These are phyloP conservation scores for Trametes cubensis DNA, from an alignment of 768 basidiomycete genomes.

Conservation along the genomic window DNA sequence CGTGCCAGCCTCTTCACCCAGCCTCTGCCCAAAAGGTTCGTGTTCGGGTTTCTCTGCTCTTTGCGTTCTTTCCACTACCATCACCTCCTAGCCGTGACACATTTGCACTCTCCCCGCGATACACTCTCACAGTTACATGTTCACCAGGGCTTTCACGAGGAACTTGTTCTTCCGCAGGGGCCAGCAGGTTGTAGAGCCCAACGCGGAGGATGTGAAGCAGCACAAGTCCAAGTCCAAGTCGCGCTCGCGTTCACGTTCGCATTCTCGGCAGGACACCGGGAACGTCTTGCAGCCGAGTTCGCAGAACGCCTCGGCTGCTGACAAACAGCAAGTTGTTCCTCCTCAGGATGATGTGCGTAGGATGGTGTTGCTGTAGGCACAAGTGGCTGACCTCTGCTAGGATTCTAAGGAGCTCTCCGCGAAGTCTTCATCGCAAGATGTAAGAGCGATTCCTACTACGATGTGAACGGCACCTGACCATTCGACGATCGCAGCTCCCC, in stretches of 20 bases:
- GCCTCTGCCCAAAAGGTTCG: neutral
- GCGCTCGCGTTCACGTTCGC: conserved; percentile 5
- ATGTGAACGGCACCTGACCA: too few relatives aligned
- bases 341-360: neutral
- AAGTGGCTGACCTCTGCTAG: neutral
- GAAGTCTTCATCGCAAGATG: neutral
- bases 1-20: conserved; percentile 9
- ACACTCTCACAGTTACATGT: conserved; percentile 14
- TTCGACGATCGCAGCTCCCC: neutral
- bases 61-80: neutral
- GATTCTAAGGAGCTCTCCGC: neutral
- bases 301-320: neutral
- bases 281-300: conserved; percentile 11
- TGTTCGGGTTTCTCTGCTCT: conserved; percentile 8
- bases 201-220: neutral
- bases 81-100: neutral
- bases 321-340: neutral
- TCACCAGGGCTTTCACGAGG: conserved; percentile 18
- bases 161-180: conserved; percentile 15
- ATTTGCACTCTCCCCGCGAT: neutral
- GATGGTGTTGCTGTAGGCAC: too few relatives aligned
- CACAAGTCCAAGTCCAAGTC: neutral
- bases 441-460: neutral
- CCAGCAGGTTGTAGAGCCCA: neutral
- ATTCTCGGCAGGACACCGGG: neutral